These are phyloP conservation scores for Chondrus crispus DNA, from an alignment of 23 red algal species.

Conservation along the genomic window DNA sequence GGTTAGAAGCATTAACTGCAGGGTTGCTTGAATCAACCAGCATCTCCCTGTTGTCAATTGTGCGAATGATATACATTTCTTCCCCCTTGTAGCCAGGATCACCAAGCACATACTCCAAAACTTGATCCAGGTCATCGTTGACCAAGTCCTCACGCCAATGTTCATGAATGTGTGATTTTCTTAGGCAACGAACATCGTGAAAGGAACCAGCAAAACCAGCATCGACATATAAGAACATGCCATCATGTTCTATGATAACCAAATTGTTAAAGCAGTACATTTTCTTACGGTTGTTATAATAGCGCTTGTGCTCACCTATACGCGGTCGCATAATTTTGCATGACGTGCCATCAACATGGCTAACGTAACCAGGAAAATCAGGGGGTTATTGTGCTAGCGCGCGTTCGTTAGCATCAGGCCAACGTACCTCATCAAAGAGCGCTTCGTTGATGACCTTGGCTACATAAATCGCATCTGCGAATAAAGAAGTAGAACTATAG, in stretches of 20 bases:
- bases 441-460: not conserved
- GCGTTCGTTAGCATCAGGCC: not conserved
- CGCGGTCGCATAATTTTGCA: not conserved
- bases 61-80: not conserved
- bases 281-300: not conserved
- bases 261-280: constrained; percentile 25
- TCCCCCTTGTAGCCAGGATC: not conserved
- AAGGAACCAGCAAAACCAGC: not conserved
- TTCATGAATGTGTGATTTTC: not conserved
- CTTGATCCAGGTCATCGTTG: not conserved
- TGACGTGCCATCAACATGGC: not conserved
- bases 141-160: not conserved
- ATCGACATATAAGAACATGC: constrained; percentile 7
- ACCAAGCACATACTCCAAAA: not conserved
- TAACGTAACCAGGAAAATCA: not conserved
- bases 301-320: not conserved
- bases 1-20: not conserved
- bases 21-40: not conserved
- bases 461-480: not conserved
- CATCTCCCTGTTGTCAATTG: not conserved
- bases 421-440: not conserved
- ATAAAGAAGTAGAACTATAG: not conserved
- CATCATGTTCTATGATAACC: not conserved
- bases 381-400: not conserved
- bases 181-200: not conserved